Evolutionary conservation across 345 rosid species (phyloP).

Genomic region (Eutrema heterophyllum): DNA sequence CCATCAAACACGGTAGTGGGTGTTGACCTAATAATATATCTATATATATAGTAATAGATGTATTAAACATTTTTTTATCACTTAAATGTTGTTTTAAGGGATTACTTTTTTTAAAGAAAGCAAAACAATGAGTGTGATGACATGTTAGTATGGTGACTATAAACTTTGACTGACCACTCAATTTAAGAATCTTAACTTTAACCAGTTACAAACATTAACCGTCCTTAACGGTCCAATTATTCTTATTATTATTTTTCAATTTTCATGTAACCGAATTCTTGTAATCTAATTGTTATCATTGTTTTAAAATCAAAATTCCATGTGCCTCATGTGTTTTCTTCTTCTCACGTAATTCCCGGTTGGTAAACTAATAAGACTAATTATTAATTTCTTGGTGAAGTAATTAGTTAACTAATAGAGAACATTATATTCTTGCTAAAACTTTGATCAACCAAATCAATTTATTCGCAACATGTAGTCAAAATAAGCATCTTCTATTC

Average conservation of each 20-base stretch:
- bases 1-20: no score
- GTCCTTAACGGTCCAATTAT: conserved; percentile 24
- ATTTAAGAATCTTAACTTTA: conserved; percentile 13
- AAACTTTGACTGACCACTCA: conserved; percentile 19
- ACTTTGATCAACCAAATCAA: conserved; percentile 10
- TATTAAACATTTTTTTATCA: background rate
- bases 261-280: conserved; percentile 9
- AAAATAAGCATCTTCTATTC: conserved; percentile 22
- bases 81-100: background rate
- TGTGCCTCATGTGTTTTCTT: conserved; percentile 35
- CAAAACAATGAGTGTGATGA: background rate
- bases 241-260: background rate
- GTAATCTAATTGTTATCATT: background rate
- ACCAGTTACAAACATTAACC: conserved; percentile 27
- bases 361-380: background rate
- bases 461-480: conserved; percentile 29
- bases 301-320: conserved; percentile 12
- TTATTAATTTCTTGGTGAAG: conserved; percentile 17
- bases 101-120: background rate
- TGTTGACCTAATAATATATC: no score
- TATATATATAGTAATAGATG: background rate
- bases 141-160: conserved; percentile 13
- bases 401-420: background rate
- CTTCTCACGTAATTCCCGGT: conserved; percentile 6
- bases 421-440: conserved; percentile 18